Conservation (phyloP, 495 filamentous ascomycete genomes). For the Aspergillus wentii region DNA sequence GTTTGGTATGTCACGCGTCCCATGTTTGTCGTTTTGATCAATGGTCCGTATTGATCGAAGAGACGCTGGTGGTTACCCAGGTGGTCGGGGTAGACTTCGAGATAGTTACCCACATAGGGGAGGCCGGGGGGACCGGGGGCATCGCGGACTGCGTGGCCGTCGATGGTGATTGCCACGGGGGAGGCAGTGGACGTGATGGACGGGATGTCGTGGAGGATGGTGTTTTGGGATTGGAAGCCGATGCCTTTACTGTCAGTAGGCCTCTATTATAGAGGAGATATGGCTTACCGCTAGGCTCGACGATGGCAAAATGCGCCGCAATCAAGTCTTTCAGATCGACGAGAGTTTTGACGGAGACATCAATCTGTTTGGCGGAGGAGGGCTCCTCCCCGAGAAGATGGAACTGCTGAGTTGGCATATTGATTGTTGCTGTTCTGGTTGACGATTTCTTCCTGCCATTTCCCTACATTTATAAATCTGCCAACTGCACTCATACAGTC, state of each 20-base stretch:
- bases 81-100: conserved; percentile 53
- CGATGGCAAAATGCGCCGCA: conserved; percentile 40
- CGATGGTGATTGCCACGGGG: too few relatives aligned
- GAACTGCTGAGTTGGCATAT: conserved; percentile 37
- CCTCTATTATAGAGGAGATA: not conserved
- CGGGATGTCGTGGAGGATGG: too few relatives aligned
- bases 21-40: conserved; percentile 52
- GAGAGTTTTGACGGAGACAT: conserved; percentile 24
- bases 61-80: conserved; percentile 53
- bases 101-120: conserved; percentile 46
- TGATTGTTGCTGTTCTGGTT: too few relatives aligned
- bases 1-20: conserved; percentile 44
- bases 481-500: too few relatives aligned
- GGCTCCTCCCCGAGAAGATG: conserved; percentile 38
- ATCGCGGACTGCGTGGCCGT: conserved; percentile 36
- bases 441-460: too few relatives aligned
- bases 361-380: conserved; percentile 29
- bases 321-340: conserved; percentile 30
- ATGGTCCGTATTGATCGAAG: conserved; percentile 45
- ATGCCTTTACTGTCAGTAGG: conserved; percentile 8
- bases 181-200: too few relatives aligned
- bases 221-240: too few relatives aligned
- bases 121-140: conserved; percentile 41
- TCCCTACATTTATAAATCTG: too few relatives aligned
- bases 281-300: conserved; percentile 20